Evolutionary conservation across 306 rosid genomes (phyloP), one percentile per base, ranked within the genome.

Genomic region (Vigna hirtella): DNA sequence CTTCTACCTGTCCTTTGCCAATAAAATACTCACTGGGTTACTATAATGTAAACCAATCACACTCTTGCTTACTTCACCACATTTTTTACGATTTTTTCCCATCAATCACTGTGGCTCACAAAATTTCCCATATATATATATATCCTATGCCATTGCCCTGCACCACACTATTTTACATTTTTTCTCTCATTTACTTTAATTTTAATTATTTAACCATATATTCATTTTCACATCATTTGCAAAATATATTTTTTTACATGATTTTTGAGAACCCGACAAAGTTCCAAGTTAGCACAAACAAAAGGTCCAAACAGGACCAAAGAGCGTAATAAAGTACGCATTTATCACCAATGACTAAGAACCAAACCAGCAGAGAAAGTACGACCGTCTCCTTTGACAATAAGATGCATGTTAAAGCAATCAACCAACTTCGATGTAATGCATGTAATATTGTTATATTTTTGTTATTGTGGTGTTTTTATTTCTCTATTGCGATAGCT

Each of bases 1-100:
- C 11, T 14, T 50, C 66, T 75, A 76, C 7, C 48, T 82, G 62
- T 65, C 28, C 76, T 30, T 78, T 30, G 18, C 51, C 7, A 4
- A 47, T 43, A 78, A 69, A 62, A 57, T 69, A 28, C 7, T 17
- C 15, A 45, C 5, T 12, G 52, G 6, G 30, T 69, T 78, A 69
- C 76, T 0, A 78, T 69, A 7, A 12, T 57, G 1, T 42, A 20
- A 78, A 78, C 43, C 77, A 78, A 69, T 11, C 47, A 38, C 59
- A 53, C 81, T 36, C 28, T 26, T 26, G 3, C 30, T 13, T n/a
- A 43, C 57, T 13, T 10, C 68, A 43, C 2, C 68, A 43, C 2
- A 22, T 17, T 10, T 15, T 15, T 49, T 4, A 7, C 57, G 22
- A 67, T 67, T 67, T 67, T 45, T 17, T 38, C 70, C 38, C 8